Evolutionary conservation across 306 rosid species (phyloP), one percentile per base, ranked within the genome.

Genomic region (Arachis hypogaea): DNA sequence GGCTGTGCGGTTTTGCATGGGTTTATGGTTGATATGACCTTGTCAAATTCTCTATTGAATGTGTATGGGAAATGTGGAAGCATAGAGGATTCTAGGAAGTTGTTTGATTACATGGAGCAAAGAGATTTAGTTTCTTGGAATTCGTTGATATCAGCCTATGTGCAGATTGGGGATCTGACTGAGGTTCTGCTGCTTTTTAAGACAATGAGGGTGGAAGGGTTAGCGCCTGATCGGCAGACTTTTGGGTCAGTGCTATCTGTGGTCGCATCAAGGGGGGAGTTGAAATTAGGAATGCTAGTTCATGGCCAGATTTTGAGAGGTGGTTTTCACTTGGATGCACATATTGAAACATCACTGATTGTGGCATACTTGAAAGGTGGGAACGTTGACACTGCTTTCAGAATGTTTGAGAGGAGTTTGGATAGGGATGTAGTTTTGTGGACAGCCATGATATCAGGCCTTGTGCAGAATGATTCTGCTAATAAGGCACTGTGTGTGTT

Each of bases 401-500:
- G 42, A 73, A 79, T 91, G 44, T 91, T 91, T 52, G 77, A 84
- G 60, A 58, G 71, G 69, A 81, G 68, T 51, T 70, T 40, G 6
- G 68, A 82, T 9, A 85, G 75, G 73, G 97, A 91, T 77, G 85
- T 85, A 11, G 84, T 91, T 64, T 70, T 77, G 73, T 91, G 97
- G 92, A 91, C 97, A 9, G 92, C 95, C 5, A 82, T 91, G 95
- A 91, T 88, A 73, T 88, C 97, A 57, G 97, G 97, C 69, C 91
- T 91, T 67, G 85, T 73, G 77, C 92, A 85, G 70, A 87, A 81
- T 75, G 83, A 84, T 42, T 82, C 50, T 73, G 85, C 89, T 3
- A 86, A 87, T 33, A 83, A 77, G 81, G 92, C 91, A 60, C 56
- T 91, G 9, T 28, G 7, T 4, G 65, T 91, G 73, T 87, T 88